Evolutionary conservation across 257 asterid species (phyloP).

Genomic region (Buddleja alternifolia): DNA sequence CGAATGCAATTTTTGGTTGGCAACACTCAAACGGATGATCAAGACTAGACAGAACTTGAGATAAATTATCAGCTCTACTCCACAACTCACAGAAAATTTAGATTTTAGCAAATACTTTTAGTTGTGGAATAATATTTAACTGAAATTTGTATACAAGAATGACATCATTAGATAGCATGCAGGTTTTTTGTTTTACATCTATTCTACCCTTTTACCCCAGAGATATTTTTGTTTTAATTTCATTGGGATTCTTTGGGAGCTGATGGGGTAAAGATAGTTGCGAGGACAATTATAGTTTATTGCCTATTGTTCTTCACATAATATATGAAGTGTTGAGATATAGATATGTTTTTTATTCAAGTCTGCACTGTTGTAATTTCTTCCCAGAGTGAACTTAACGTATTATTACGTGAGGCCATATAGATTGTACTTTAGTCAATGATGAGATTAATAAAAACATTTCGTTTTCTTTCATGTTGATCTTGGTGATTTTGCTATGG

Average conservation of each 20-base stretch:
- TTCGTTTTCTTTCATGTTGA: background rate
- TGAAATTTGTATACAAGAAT: slow-evolving; percentile 46
- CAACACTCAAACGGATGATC: slow-evolving; percentile 88
- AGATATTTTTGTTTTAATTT: slow-evolving; percentile 24
- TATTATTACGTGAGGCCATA: background rate
- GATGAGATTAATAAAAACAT: background rate
- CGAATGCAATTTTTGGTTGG: slow-evolving; percentile 94
- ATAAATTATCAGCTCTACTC: slow-evolving; percentile 38
- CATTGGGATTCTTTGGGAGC: slow-evolving; percentile 41
- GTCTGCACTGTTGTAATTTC: slow-evolving; percentile 21
- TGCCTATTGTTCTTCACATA: slow-evolving; percentile 39
- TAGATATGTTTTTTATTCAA: background rate
- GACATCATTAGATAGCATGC: slow-evolving; percentile 33
- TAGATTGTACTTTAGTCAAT: slow-evolving; percentile 5
- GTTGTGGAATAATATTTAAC: slow-evolving; percentile 41
- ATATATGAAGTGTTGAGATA: slow-evolving; percentile 38
- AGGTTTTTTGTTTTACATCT: slow-evolving; percentile 28
- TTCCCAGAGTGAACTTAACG: background rate
- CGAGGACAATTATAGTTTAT: slow-evolving; percentile 42
- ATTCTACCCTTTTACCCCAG: slow-evolving; percentile 1
- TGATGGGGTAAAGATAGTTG: slow-evolving; percentile 37
- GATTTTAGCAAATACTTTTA: slow-evolving; percentile 34
- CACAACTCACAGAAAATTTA: slow-evolving; percentile 11
- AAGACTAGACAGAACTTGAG: slow-evolving; percentile 82
- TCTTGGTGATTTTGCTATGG: background rate